phyloP scores from a whole-genome alignment of 129 eudicot genomes.

The Escallonia herrerae region DNA sequence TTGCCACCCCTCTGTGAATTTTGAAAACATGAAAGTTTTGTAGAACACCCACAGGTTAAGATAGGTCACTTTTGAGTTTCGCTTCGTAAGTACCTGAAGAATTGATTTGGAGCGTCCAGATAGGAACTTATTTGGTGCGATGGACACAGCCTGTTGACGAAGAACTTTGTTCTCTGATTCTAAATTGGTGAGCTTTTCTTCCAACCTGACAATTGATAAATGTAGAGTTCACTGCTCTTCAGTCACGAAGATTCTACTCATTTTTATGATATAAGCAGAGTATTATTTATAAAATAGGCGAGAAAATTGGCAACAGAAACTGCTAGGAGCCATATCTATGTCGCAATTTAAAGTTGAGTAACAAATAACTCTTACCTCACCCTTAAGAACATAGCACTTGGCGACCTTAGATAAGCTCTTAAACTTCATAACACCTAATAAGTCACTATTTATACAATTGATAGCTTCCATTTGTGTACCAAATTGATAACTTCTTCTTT shows the following conservation, averaged over 20 bases:
- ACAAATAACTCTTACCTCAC: no score
- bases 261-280: no score
- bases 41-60: conserved; percentile 1
- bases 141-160: conserved; percentile 95
- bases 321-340: no score
- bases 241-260: conserved; percentile 1
- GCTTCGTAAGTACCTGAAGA: conserved; percentile 49
- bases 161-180: conserved; percentile 95
- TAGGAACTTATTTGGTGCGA: conserved; percentile 85
- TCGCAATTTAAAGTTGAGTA: no score
- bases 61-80: neutral
- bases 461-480: no score
- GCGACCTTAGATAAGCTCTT: no score
- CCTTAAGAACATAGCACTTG: no score
- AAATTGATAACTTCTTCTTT: no score
- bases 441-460: no score
- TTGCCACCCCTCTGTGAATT: conserved; percentile 65
- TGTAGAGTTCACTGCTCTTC: neutral
- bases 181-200: conserved; percentile 76
- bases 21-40: conserved; percentile 15
- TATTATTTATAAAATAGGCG: no score
- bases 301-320: no score
- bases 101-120: conserved; percentile 87
- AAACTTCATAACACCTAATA: no score
- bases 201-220: conserved; percentile 42